Percentiles rank a stretch among this genome's conserved stretches.
These are phyloP conservation scores for Myxozyma nipponensis DNA, from an alignment of 805 yeast genomes.

Conservation along the genomic window DNA sequence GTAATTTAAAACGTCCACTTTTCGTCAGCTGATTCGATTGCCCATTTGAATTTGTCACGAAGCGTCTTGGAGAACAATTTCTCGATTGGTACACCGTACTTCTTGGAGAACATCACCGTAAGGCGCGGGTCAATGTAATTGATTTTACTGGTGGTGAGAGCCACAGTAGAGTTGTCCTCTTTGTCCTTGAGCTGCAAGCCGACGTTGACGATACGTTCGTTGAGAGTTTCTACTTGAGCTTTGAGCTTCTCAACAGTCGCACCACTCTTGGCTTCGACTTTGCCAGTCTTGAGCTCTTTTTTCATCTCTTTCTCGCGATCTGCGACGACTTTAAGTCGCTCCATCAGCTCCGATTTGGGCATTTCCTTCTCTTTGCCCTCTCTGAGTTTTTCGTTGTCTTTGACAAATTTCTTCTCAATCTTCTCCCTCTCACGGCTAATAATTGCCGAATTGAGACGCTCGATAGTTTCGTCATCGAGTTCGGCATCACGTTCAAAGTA, in stretches of 20 bases:
- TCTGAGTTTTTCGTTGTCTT: constrained; percentile 72
- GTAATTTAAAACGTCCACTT: constrained; percentile 68
- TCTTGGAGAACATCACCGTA: constrained; percentile 83
- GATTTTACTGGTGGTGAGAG: constrained; percentile 87
- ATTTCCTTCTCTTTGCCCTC: constrained; percentile 54
- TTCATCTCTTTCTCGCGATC: constrained; percentile 45
- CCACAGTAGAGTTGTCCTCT: constrained; percentile 90
- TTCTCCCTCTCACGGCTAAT: constrained; percentile 62
- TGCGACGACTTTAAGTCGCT: constrained; percentile 53
- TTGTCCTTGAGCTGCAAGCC: constrained; percentile 79
- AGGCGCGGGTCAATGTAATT: constrained; percentile 94
- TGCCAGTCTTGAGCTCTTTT: constrained; percentile 52
- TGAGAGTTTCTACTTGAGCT: constrained; percentile 66
- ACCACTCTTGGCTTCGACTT: constrained; percentile 47
- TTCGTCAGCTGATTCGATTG: constrained; percentile 83
- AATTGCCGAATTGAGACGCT: constrained; percentile 53
- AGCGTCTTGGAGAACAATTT: constrained; percentile 86
- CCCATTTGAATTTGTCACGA: constrained; percentile 93
- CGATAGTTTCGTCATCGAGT: constrained; percentile 60
- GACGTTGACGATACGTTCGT: constrained; percentile 64
- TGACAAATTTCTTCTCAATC: constrained; percentile 57
- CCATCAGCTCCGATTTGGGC: constrained; percentile 52
- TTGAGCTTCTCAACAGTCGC: constrained; percentile 66
- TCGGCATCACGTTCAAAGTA: constrained; percentile 68
- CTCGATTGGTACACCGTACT: constrained; percentile 83